These are phyloP conservation scores for Eutrema yunnanense DNA, from an alignment of 345 rosid genomes.

Conservation along the genomic window DNA sequence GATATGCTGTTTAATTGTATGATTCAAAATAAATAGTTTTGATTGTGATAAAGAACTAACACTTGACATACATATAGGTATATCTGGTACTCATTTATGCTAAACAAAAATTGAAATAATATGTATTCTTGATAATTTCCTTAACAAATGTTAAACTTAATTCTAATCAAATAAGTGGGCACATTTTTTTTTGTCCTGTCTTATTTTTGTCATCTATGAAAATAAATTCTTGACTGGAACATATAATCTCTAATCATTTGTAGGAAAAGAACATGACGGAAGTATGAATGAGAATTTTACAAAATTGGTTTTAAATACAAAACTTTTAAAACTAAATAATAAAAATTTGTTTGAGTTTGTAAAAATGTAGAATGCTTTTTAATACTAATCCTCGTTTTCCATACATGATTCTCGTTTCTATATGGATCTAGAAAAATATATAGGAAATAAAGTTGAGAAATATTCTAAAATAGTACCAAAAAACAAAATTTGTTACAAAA, in stretches of 20 bases:
- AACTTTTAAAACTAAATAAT: not conserved
- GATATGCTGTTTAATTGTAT: not conserved
- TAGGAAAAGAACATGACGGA: not conserved
- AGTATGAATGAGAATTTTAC: not conserved
- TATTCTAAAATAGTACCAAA: too few species aligned
- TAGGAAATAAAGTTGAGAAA: too few species aligned
- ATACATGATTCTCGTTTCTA: too few species aligned
- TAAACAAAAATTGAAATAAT: not conserved
- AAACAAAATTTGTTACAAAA: too few species aligned
- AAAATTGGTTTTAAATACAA: too few species aligned
- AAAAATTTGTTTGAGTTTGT: not conserved
- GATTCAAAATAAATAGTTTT: not conserved
- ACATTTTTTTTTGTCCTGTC: not conserved
- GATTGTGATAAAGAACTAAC: slow-evolving; percentile 16
- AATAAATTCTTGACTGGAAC: not conserved
- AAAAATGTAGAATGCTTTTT: not conserved
- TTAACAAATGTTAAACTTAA: not conserved
- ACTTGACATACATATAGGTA: not conserved
- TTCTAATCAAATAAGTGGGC: not conserved
- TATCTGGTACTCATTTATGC: not conserved
- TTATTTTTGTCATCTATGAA: slow-evolving; percentile 3
- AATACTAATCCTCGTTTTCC: too few species aligned
- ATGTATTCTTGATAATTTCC: not conserved
- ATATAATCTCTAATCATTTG: slow-evolving; percentile 1
- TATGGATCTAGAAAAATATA: too few species aligned